These are phyloP conservation scores for Phallus indusiatus DNA, from an alignment of 768 basidiomycete genomes.

Conservation along the genomic window DNA sequence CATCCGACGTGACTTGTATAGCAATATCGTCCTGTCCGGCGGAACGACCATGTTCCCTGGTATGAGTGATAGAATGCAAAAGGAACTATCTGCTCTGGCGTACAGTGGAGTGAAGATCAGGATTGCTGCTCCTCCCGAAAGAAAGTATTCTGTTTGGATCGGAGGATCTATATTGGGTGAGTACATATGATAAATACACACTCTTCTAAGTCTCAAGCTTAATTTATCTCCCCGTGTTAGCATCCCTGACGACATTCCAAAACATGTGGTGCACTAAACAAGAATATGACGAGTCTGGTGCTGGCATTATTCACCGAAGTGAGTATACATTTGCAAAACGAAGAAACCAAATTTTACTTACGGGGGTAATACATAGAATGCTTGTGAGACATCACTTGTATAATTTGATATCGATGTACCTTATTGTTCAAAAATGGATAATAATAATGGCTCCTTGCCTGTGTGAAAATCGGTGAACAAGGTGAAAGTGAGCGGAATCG, in stretches of 20 bases:
- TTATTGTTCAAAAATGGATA: no score
- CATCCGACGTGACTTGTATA: constrained; percentile 6
- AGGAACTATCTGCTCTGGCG: constrained; percentile 41
- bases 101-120: constrained; percentile 42
- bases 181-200: neutral
- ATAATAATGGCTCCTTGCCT: no score
- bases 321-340: no score
- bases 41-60: constrained; percentile 44
- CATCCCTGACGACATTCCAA: constrained; percentile 43
- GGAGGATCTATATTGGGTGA: constrained; percentile 19
- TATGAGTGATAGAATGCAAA: constrained; percentile 45
- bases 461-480: no score
- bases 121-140: constrained; percentile 41
- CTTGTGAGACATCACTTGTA: no score
- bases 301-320: constrained; percentile 21
- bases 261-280: constrained; percentile 38
- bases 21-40: constrained; percentile 42
- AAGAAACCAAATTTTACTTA: no score
- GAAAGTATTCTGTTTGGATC: constrained; percentile 45
- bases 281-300: constrained; percentile 32
- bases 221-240: constrained; percentile 19
- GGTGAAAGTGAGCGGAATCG: no score
- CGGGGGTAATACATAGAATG: no score
- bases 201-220: neutral
- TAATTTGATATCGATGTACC: no score